These are phyloP conservation scores for Xylariaceae sp. DNA, from an alignment of 2,329 filamentous ascomycete species.

Conservation along the genomic window DNA sequence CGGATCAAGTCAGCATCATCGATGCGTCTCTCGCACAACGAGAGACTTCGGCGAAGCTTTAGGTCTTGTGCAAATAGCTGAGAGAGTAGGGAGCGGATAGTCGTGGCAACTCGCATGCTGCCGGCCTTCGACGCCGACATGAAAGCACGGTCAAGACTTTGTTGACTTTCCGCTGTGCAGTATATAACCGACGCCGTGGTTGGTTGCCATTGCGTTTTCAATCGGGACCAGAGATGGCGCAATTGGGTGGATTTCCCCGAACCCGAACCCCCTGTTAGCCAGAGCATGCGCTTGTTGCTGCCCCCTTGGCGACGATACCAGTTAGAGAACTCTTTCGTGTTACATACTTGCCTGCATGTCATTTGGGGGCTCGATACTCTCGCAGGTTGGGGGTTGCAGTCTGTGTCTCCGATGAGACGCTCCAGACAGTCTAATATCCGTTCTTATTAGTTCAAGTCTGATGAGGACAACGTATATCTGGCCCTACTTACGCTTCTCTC, in stretches of 20 bases:
- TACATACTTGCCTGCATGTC: conserved; percentile 12
- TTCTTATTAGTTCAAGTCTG: neutral
- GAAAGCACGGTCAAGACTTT: neutral
- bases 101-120: conserved; percentile 3
- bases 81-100: conserved; percentile 13
- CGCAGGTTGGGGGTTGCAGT: neutral
- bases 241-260: conserved; percentile 18
- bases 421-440: conserved; percentile 9
- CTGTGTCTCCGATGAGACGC: neutral
- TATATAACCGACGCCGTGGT: conserved; percentile 11
- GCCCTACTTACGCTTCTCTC: conserved; percentile 8
- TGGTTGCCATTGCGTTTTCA: conserved; percentile 13
- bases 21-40: neutral
- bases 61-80: conserved; percentile 14
- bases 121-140: conserved; percentile 2
- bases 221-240: conserved; percentile 6
- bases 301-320: conserved; percentile 17
- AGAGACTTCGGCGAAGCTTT: conserved; percentile 9
- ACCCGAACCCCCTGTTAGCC: conserved; percentile 14
- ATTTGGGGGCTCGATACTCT: neutral
- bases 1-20: conserved; percentile 6
- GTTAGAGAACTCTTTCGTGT: conserved; percentile 10
- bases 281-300: conserved; percentile 12
- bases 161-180: conserved; percentile 5
- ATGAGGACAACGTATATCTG: neutral